Conservation (phyloP, 495 filamentous ascomycete genomes). For the Aspergillus bertholletiae region DNA sequence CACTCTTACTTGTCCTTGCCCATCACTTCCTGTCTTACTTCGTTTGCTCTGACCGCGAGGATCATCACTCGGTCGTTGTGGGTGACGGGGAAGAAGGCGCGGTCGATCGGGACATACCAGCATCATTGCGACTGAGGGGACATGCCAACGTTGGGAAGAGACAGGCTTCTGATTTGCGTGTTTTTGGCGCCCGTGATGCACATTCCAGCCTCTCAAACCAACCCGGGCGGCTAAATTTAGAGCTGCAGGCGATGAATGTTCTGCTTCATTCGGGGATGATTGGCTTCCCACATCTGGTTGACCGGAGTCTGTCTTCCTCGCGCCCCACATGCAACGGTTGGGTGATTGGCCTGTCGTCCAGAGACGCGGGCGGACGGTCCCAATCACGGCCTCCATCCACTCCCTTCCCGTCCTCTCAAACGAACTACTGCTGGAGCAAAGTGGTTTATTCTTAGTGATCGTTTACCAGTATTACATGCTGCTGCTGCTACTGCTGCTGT, state of each 20-base stretch:
- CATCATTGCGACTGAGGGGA: background rate
- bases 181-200: conserved; percentile 37
- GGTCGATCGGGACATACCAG: background rate
- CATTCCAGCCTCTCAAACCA: conserved; percentile 22
- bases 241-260: conserved; percentile 24
- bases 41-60: conserved; percentile 4
- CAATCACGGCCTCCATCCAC: conserved; percentile 14
- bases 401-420: conserved; percentile 16
- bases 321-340: background rate
- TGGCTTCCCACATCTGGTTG: conserved; percentile 15
- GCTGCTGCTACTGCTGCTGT: too few species aligned
- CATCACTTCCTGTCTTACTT: conserved; percentile 5
- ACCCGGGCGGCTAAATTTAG: conserved; percentile 45
- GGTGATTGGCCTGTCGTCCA: conserved; percentile 14
- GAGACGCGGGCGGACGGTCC: conserved; percentile 19
- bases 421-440: conserved; percentile 15
- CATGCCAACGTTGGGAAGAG: conserved; percentile 16
- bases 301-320: conserved; percentile 10
- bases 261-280: conserved; percentile 11
- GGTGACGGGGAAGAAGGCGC: background rate
- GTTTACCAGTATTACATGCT: conserved; percentile 1
- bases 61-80: conserved; percentile 8
- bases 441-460: conserved; percentile 15
- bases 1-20: background rate
- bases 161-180: conserved; percentile 31